Evolutionary conservation across 192 early-diverging fungal species (phyloP).

Genomic region (Coemansia guatemalensis): DNA sequence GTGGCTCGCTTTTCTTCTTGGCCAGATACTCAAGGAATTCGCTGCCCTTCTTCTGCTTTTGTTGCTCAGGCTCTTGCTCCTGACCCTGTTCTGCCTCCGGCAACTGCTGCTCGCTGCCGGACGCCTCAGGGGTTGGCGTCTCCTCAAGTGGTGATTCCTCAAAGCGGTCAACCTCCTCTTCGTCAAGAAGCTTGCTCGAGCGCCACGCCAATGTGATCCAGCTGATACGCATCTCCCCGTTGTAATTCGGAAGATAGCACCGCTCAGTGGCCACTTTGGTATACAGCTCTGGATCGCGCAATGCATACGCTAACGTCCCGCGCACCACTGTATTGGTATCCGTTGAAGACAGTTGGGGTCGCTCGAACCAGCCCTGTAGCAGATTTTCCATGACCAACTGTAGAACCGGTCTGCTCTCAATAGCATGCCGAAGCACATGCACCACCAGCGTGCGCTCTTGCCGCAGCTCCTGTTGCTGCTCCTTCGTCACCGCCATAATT

Average conservation of each 20-base stretch:
- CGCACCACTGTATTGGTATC: conserved; percentile 74
- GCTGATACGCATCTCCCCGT: conserved; percentile 59
- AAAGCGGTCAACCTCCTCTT: conserved; percentile 40
- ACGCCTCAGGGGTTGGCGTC: background rate
- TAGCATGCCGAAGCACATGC: conserved; percentile 86
- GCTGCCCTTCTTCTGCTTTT: conserved; percentile 14
- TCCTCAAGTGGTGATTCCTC: conserved; percentile 23
- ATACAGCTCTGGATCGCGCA: conserved; percentile 72
- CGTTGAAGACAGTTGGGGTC: conserved; percentile 62
- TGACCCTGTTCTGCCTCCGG: background rate
- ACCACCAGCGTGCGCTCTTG: conserved; percentile 77
- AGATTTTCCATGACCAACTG: conserved; percentile 70
- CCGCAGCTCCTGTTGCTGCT: conserved; percentile 65
- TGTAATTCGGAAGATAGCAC: conserved; percentile 66
- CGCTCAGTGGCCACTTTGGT: conserved; percentile 60
- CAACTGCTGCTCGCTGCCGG: background rate
- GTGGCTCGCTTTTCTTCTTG: conserved; percentile 28
- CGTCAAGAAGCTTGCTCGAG: conserved; percentile 46
- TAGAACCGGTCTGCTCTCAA: conserved; percentile 71
- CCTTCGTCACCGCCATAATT: conserved; percentile 61
- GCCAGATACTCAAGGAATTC: conserved; percentile 30
- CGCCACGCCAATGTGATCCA: conserved; percentile 60
- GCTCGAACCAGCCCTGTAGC: conserved; percentile 71
- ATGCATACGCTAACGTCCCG: conserved; percentile 52
- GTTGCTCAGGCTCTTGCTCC: conserved; percentile 3